phyloP scores from a whole-genome alignment of 106 monocot species.

The Dactylorhiza incarnata region DNA sequence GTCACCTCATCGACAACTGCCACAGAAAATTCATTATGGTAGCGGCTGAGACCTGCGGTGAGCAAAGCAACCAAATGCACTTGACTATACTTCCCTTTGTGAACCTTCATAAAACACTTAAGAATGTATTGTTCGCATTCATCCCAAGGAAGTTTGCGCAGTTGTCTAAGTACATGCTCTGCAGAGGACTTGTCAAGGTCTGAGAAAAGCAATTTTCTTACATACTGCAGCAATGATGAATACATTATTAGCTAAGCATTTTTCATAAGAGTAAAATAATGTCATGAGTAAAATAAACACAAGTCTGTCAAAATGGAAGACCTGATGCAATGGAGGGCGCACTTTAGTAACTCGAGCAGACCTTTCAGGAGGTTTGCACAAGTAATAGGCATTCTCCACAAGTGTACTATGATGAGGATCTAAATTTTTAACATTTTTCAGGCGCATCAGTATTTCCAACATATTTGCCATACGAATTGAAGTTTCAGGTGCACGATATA shows the following conservation, averaged over 20 bases:
- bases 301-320: constrained; percentile 8
- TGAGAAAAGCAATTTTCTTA: constrained; percentile 85
- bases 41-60: constrained; percentile 77
- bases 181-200: constrained; percentile 89
- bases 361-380: constrained; percentile 96
- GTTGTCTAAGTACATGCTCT: constrained; percentile 86
- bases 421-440: constrained; percentile 98
- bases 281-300: background rate
- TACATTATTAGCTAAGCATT: background rate
- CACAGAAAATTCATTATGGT: constrained; percentile 90
- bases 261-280: constrained; percentile 6
- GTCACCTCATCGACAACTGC: constrained; percentile 93
- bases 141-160: constrained; percentile 91
- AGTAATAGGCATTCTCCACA: constrained; percentile 97
- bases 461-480: constrained; percentile 92
- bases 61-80: constrained; percentile 85
- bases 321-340: constrained; percentile 89
- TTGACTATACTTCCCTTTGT: constrained; percentile 92
- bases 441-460: constrained; percentile 93
- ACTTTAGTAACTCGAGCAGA: constrained; percentile 83
- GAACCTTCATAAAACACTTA: constrained; percentile 96
- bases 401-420: constrained; percentile 98
- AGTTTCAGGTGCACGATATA: constrained; percentile 96
- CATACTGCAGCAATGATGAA: constrained; percentile 58
- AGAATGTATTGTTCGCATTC: constrained; percentile 77